phyloP scores from a whole-genome alignment of 2,329 filamentous ascomycete species.

The Calonectria pseudoturangicola region DNA sequence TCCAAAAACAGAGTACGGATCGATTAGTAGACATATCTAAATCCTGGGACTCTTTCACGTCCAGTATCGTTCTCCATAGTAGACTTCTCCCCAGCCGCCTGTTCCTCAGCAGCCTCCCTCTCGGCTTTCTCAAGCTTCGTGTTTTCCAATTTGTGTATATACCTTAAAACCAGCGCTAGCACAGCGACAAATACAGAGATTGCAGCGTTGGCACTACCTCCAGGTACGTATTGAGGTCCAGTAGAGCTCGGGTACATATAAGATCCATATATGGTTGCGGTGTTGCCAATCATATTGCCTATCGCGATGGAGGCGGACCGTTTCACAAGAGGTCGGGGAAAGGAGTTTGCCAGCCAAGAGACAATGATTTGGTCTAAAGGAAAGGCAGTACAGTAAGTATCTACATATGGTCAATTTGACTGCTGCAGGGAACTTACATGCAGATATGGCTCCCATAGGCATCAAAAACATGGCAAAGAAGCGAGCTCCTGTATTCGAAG shows the following conservation, averaged over 20 bases:
- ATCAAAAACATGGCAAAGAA: conserved; percentile 80
- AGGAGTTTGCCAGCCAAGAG: conserved; percentile 80
- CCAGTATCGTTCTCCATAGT: neutral
- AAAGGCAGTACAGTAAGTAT: neutral
- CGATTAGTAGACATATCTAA: conserved; percentile 11
- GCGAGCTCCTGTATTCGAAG: conserved; percentile 68
- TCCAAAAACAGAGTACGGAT: too few relatives aligned
- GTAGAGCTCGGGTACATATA: conserved; percentile 68
- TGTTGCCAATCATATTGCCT: conserved; percentile 80
- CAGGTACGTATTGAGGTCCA: conserved; percentile 67
- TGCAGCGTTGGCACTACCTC: conserved; percentile 76
- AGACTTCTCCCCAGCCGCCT: neutral
- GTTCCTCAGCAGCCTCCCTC: conserved; percentile 42
- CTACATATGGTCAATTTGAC: too few relatives aligned
- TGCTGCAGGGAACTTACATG: conserved; percentile 58
- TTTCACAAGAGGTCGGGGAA: conserved; percentile 81
- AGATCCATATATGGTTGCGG: conserved; percentile 66
- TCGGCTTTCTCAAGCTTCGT: conserved; percentile 71
- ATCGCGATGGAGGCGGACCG: conserved; percentile 80
- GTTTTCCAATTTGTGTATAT: conserved; percentile 76
- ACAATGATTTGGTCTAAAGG: conserved; percentile 73
- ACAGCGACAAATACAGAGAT: conserved; percentile 77
- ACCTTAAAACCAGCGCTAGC: conserved; percentile 71
- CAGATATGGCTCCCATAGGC: conserved; percentile 71
- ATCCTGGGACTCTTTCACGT: neutral